phyloP scores from a whole-genome alignment of 176 grass and related monocot species.

The Oryza punctata region DNA sequence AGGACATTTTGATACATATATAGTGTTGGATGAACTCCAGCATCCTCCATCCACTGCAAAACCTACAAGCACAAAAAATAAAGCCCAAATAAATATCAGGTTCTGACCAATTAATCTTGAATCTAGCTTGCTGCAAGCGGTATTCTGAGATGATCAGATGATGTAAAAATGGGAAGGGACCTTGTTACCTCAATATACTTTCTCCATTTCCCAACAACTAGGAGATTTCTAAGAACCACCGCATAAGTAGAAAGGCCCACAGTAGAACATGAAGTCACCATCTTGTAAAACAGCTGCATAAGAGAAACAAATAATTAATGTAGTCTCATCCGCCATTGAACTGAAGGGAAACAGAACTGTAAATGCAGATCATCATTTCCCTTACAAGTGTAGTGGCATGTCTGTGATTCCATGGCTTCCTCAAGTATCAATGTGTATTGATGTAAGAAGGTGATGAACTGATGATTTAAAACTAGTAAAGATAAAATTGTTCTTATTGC shows the following conservation, averaged over 20 bases:
- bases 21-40: constrained; percentile 65
- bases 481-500: neutral
- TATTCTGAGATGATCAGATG: neutral
- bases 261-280: constrained; percentile 52
- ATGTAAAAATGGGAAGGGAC: neutral
- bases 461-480: constrained; percentile 5
- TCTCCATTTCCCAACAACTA: constrained; percentile 90
- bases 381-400: neutral
- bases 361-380: constrained; percentile 16
- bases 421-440: constrained; percentile 29
- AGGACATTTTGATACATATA: constrained; percentile 78
- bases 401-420: neutral
- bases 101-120: neutral
- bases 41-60: constrained; percentile 97
- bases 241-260: constrained; percentile 68
- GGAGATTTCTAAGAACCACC: constrained; percentile 78
- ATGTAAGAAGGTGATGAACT: neutral
- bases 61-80: constrained; percentile 52
- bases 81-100: neutral
- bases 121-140: neutral
- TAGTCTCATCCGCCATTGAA: constrained; percentile 27
- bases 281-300: constrained; percentile 81
- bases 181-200: constrained; percentile 79
- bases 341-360: constrained; percentile 1
- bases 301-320: constrained; percentile 34